Percentiles rank a stretch among this genome's conserved stretches.
Conservation (phyloP, 1,139 yeast species). For the Lodderomyces elongisporus region DNA sequence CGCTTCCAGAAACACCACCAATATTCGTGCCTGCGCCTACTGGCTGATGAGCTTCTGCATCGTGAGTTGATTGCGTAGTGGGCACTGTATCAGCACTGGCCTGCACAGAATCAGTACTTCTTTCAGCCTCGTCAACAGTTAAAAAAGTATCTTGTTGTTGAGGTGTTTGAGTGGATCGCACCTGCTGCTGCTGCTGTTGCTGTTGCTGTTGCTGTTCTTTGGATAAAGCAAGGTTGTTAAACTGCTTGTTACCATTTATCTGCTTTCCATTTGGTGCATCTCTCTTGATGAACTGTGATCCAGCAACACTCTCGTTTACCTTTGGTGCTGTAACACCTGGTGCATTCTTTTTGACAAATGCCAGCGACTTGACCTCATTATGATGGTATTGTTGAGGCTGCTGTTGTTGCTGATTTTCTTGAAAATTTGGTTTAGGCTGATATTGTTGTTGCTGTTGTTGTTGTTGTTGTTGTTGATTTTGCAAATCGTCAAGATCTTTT, state of each 20-base stretch:
- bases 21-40: no score
- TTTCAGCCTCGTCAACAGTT: background rate
- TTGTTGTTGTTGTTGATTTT: background rate
- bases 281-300: constrained; percentile 4
- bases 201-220: background rate
- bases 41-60: background rate
- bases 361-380: constrained; percentile 5
- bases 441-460: no score
- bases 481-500: background rate
- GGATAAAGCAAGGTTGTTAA: no score
- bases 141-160: constrained; percentile 3
- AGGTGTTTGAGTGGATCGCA: background rate
- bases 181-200: background rate
- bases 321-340: background rate
- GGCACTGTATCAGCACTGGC: constrained; percentile 8
- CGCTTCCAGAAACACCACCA: no score
- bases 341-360: constrained; percentile 5
- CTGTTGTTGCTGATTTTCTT: no score
- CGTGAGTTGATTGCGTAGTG: constrained; percentile 7
- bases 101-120: constrained; percentile 3
- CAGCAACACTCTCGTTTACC: constrained; percentile 3
- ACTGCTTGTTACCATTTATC: no score
- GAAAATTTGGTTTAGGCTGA: no score
- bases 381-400: background rate
- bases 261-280: background rate